phyloP scores from a whole-genome alignment of 441 rosid genomes.

The Bruguiera hainesii region DNA sequence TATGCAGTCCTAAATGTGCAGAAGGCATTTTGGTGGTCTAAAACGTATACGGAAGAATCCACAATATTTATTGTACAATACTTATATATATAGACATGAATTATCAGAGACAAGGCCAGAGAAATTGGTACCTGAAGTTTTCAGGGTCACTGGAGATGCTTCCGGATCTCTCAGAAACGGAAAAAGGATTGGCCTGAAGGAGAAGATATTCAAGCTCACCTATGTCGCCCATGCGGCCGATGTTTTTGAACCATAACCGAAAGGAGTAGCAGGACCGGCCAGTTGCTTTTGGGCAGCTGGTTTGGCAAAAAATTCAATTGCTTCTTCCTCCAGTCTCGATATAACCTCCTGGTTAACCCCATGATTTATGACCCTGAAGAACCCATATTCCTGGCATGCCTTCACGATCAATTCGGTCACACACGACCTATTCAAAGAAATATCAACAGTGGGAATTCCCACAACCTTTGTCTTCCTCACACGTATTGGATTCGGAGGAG shows the following conservation, averaged over 20 bases:
- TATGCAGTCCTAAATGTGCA: too few species aligned
- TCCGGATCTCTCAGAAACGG: constrained; percentile 46
- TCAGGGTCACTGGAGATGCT: constrained; percentile 46
- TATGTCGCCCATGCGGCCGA: constrained; percentile 70
- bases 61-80: too few species aligned
- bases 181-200: constrained; percentile 47
- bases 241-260: constrained; percentile 76
- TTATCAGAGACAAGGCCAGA: not conserved
- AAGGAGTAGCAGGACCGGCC: constrained; percentile 58
- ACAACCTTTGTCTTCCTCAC: not conserved
- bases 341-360: constrained; percentile 41
- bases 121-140: constrained; percentile 48
- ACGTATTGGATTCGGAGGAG: not conserved
- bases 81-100: too few species aligned
- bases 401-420: constrained; percentile 46
- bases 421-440: constrained; percentile 44
- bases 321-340: constrained; percentile 50
- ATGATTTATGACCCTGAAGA: constrained; percentile 78
- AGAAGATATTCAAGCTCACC: constrained; percentile 86
- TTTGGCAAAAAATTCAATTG: constrained; percentile 51
- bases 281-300: constrained; percentile 50
- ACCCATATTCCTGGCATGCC: constrained; percentile 71
- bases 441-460: constrained; percentile 51
- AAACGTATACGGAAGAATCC: not conserved
- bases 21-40: too few species aligned